Percentiles rank a stretch among this genome's conserved stretches.
These are phyloP conservation scores for Bisporella sp. DNA, from an alignment of 2,329 filamentous ascomycete species.

Conservation along the genomic window DNA sequence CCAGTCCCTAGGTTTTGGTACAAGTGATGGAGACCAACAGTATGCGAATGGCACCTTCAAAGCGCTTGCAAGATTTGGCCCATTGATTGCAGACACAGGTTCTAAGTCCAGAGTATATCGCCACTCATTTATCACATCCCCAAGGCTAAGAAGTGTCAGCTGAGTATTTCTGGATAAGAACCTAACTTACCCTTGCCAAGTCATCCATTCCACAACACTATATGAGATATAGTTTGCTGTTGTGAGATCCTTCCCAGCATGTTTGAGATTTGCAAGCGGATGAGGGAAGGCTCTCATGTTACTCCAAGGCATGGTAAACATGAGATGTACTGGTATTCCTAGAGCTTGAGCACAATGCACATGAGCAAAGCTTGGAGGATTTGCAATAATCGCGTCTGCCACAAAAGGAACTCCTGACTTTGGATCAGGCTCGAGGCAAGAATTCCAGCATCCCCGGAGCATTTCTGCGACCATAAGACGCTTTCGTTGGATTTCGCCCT, in stretches of 20 bases:
- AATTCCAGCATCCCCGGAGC: conserved; percentile 74
- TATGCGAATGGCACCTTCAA: conserved; percentile 75
- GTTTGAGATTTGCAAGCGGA: conserved; percentile 49
- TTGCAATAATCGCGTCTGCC: too few species aligned
- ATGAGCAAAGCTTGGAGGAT: conserved; percentile 33
- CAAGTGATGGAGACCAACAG: conserved; percentile 28
- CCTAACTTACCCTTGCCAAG: conserved; percentile 56
- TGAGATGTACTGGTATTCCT: conserved; percentile 56
- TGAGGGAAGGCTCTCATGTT: neutral
- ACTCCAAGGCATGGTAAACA: conserved; percentile 58
- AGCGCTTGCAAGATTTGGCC: conserved; percentile 55
- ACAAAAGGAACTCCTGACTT: conserved; percentile 9
- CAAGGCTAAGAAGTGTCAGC: conserved; percentile 21
- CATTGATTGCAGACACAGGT: conserved; percentile 28
- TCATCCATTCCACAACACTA: conserved; percentile 72
- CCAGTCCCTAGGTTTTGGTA: conserved; percentile 35
- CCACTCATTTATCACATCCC: conserved; percentile 38
- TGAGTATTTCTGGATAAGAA: neutral
- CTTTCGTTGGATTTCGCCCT: conserved; percentile 66
- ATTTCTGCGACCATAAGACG: conserved; percentile 69
- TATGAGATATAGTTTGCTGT: conserved; percentile 66
- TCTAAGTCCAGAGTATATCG: conserved; percentile 38
- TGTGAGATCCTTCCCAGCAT: conserved; percentile 65
- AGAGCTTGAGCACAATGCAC: too few species aligned
- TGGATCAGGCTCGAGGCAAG: conserved; percentile 57